Evolutionary conservation across 169 alveolate species (phyloP), one percentile per base, ranked within the genome.

Genomic region (Theileria equi): DNA sequence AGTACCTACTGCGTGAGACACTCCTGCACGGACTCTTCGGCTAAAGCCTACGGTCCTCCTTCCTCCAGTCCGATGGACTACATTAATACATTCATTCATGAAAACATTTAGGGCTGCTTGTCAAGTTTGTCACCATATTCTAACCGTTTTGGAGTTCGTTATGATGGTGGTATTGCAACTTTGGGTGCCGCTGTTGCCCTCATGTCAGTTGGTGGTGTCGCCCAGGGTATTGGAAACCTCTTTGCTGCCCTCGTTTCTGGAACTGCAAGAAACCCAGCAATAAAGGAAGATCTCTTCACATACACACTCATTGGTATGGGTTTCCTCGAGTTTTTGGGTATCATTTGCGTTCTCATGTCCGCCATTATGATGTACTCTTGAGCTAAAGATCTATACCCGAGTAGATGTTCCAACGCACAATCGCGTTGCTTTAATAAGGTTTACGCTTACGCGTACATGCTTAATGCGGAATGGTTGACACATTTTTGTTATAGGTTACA

Each of bases 291-390:
- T 57, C 78, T 92, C 23, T 92, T 92, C 80, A 92, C 96, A 29
- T 92, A 92, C 72, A 90, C 96, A 13, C 88, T 92, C 25, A 90
- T 92, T 48, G 96, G 96, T 13, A 89, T 92, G 94, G 95, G 95
- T n/a, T 91, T 91, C 74, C 89, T 91, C 50, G 95, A 91, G 79
- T 91, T 91, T 61, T 80, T 91, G 10, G 95, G 93, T 59, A 91
- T 91, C 57, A 78, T 91, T 41, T 88, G 94, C 80, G 92, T 91
- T 36, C 79, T 91, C 55, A 91, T 91, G 94, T 81, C 92, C 53
- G 95, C 94, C 3, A 90, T 91, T 60, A 79, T 91, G 74, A 66
- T 91, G 61, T 91, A 88, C 77, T 89, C 94, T 8, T 91, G 84
- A 82, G 44, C 77, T 41, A n/a, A n/a, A n/a, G n/a, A n/a, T n/a